Evolutionary conservation across 2,329 filamentous ascomycete species (phyloP), one percentile per base, ranked within the genome.

Genomic region (Neurospora sp.): DNA sequence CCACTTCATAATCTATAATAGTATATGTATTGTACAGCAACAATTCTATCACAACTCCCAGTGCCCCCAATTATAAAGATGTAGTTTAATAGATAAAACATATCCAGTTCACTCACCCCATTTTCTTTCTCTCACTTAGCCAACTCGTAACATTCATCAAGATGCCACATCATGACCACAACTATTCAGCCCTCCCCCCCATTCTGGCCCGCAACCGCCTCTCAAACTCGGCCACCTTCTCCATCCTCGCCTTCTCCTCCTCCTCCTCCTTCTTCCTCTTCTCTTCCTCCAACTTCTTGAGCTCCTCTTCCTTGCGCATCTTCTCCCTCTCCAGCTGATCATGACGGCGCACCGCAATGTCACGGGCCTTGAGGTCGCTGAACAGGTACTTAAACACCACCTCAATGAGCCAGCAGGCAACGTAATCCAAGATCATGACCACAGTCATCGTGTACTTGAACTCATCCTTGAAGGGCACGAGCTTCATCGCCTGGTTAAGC

Each of bases 361-460:
- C 96, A 79, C 97, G 95, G 1, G 96, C 93, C 74, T 89, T 90
- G 83, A 93, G 97, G 80, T 99, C 96, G 74, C 91, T 95, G 81
- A 98, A 99, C 38, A 91, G 80, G 68, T 79, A 83, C 86, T 99
- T 99, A 76, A 99, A 85, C 0, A 89, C 86, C 74, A 94, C 90
- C 82, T 99, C 96, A 72, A 98, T 92, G 42, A 93, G 72, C 84
- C 89, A 98, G 84, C 96, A 99, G 15, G 90, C 91, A 1, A 83
- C 87, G 78, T 94, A 99, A 80, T 99, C 96, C 42, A 95, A 76
- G 7, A 94, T 80, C 96, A 99, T 99, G 76, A 93, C 85, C 0
- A 83, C 80, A 0, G 93, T 96, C 83, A 99, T 89, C 68, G 91
- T 95, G 62, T 86, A 78, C 85, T 97, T 97, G 87, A 99, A 99